Base-by-base conservation (phyloP, 176 grass and related monocot species). In the Aechmea fasciata region DNA sequence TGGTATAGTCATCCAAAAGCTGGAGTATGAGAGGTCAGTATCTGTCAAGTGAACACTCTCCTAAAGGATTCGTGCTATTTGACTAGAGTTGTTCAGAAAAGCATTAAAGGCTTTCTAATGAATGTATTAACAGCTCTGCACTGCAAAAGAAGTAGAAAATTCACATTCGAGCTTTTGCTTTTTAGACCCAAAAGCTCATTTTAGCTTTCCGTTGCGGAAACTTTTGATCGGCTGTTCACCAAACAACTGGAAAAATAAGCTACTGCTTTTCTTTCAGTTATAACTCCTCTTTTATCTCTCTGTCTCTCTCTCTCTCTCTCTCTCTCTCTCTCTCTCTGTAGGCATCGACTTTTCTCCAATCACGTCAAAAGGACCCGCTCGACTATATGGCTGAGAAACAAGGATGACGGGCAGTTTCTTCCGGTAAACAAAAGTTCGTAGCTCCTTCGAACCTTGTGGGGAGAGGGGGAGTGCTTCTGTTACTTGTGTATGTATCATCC, bases 1-100 rank as follows among this genome's bases (percentile, higher is more conserved):
- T 5, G 88, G 92, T 10, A 91, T 96, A 73, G 28, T 91, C 73
- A 87, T 75, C 51, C 92, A 96, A 72, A 91, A 91, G 67, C 78
- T 96, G 55, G 88, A 96, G 49, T 83, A 80, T 26, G 78, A 89
- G 10, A 96, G 92, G 92, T 96, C 68, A 70, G 81, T 67, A 41
- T 41, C 33, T 41, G 3, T 41, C 6, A 0, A 41, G 33, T 41
- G 33, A 41, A 41, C 3, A 41, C 33, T 41, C 29, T 33, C 33
- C 33, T 41, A 41, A 6, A 41, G 33, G 33, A 6, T 0, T 7
- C 1, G 3, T 41, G 6, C 5, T 41, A 41, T 41, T 41, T 41
- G 33, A 41, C 6, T 41, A 7, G 33, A 41, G 33, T 41, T 41
- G 33, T 41, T 41, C 5, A 41, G 33, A 41, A 41, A 41, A 5